Evolutionary conservation across 1,284 basidiomycete genomes (phyloP).

Genomic region (Sporisorium reilianum): DNA sequence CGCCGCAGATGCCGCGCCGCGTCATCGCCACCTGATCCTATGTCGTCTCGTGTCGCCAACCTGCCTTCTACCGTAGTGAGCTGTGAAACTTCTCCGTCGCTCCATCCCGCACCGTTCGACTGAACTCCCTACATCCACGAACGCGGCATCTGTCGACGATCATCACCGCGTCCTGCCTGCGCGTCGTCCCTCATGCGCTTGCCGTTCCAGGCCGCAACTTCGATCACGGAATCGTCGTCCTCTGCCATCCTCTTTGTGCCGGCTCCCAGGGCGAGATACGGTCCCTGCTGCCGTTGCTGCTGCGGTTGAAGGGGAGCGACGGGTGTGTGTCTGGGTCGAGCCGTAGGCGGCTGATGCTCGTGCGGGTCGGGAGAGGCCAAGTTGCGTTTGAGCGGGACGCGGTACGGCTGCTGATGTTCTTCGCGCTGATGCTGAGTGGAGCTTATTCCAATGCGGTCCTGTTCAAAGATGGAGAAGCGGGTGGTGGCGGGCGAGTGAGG

Average conservation of each 20-base stretch:
- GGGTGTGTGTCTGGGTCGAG: no score
- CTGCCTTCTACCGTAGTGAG: not conserved
- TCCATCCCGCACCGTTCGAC: not conserved
- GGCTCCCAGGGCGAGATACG: no score
- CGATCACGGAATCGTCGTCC: not conserved
- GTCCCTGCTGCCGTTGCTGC: not conserved
- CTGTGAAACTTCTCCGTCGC: not conserved
- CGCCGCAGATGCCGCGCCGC: not conserved
- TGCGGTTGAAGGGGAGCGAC: not conserved
- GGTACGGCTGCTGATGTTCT: no score
- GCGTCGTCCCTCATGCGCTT: not conserved
- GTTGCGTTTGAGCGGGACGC: no score
- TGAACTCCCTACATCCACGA: not conserved
- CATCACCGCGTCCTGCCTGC: not conserved
- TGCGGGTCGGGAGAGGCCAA: no score
- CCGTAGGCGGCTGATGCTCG: no score
- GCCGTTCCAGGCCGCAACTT: not conserved
- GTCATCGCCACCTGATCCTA: not conserved
- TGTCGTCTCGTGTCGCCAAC: not conserved
- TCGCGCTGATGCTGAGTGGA: no score
- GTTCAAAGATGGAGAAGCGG: no score
- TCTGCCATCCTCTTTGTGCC: not conserved
- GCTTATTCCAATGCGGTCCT: no score
- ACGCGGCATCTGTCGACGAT: not conserved
- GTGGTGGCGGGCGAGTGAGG: no score